These are phyloP conservation scores for Grosmannia huntii DNA, from an alignment of 2,329 filamentous ascomycete genomes.

Conservation along the genomic window DNA sequence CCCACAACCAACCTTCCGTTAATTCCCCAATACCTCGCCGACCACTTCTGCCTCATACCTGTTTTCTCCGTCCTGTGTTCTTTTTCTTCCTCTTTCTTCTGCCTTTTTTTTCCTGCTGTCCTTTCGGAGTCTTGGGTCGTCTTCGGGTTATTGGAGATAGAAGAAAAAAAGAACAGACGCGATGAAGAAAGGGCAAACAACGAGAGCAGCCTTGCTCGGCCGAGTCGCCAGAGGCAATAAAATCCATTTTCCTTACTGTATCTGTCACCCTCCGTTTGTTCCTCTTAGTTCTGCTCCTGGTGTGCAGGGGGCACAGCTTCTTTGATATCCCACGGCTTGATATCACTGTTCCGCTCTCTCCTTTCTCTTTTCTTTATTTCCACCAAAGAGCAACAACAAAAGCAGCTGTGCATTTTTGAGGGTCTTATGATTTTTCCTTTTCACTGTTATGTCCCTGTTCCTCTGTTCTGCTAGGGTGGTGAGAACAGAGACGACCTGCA, in stretches of 20 bases:
- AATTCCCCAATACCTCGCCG: background rate
- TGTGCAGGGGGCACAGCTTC: background rate
- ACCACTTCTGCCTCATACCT: background rate
- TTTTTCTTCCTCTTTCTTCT: background rate
- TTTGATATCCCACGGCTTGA: background rate
- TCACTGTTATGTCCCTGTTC: background rate
- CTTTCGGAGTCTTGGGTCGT: slow-evolving; percentile 7
- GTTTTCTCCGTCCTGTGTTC: background rate
- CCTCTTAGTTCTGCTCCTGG: background rate
- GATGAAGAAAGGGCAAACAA: background rate
- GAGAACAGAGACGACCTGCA: background rate
- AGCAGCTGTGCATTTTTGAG: background rate
- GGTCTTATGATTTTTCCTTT: background rate
- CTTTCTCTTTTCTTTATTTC: background rate
- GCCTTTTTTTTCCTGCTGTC: slow-evolving; percentile 1
- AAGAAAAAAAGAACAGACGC: slow-evolving; percentile 4
- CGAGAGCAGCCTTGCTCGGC: background rate
- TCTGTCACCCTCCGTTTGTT: background rate
- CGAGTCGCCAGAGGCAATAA: slow-evolving; percentile 1
- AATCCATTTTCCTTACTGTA: background rate
- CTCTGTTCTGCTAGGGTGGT: background rate
- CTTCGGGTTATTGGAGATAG: slow-evolving; percentile 7
- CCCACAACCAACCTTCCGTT: background rate
- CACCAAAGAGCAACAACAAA: background rate
- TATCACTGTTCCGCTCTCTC: background rate